Evolutionary conservation across 352 stramenopile species (phyloP).

Genomic region (Phytophthora colocasiae): DNA sequence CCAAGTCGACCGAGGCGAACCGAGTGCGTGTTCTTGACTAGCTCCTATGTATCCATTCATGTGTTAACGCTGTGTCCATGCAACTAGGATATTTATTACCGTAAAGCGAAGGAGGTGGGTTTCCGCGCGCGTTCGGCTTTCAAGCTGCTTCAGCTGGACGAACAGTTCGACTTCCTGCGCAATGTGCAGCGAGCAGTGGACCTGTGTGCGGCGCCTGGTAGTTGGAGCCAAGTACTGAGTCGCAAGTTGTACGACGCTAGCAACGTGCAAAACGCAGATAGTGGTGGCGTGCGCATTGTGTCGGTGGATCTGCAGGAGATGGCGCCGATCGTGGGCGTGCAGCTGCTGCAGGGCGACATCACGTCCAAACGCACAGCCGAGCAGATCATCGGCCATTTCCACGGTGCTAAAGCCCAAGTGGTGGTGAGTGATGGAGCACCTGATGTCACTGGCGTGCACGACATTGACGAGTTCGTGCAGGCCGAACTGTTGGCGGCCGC

Average conservation of each 20-base stretch:
- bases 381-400: constrained; percentile 96
- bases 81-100: constrained; percentile 90
- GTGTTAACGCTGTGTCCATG: constrained; percentile 3
- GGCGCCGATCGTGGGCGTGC: constrained; percentile 97
- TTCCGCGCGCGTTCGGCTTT: constrained; percentile 98
- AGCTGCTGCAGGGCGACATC: constrained; percentile 96
- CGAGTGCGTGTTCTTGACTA: constrained; percentile 41
- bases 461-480: constrained; percentile 99
- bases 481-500: constrained; percentile 96
- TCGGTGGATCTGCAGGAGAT: constrained; percentile 99
- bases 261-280: constrained; percentile 32
- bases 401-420: constrained; percentile 94
- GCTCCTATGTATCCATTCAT: neutral
- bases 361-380: constrained; percentile 96
- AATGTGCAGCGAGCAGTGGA: constrained; percentile 95
- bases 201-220: constrained; percentile 98
- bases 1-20: constrained; percentile 68
- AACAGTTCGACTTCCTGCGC: constrained; percentile 96
- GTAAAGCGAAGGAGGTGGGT: constrained; percentile 94
- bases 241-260: constrained; percentile 81
- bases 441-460: constrained; percentile 99
- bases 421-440: constrained; percentile 99
- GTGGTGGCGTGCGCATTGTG: constrained; percentile 88
- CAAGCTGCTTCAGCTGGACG: constrained; percentile 99
- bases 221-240: constrained; percentile 98